Conservation (phyloP, 768 basidiomycete species). For the Favolaschia claudopus region DNA sequence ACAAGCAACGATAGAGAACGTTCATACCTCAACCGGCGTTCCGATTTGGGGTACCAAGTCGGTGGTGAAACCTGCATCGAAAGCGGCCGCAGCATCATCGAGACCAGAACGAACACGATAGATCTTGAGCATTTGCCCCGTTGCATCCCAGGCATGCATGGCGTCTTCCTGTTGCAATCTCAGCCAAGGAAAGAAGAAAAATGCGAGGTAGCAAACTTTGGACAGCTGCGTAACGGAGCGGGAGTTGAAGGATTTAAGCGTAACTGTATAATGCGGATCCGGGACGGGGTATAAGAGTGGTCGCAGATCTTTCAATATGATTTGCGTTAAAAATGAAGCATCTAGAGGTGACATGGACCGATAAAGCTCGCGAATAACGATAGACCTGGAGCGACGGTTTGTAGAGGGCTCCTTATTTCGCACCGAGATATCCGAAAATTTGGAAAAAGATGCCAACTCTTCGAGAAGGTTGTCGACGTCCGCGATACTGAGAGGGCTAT, state of each 20-base stretch:
- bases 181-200: not conserved
- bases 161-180: slow-evolving; percentile 51
- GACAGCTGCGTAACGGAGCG: slow-evolving; percentile 63
- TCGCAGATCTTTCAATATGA: slow-evolving; percentile 87
- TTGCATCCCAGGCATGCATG: slow-evolving; percentile 77
- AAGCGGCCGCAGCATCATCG: slow-evolving; percentile 59
- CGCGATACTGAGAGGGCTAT: slow-evolving; percentile 47
- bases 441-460: slow-evolving; percentile 74
- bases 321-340: slow-evolving; percentile 78
- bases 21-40: slow-evolving; percentile 64
- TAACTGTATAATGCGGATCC: slow-evolving; percentile 54
- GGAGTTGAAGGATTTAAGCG: slow-evolving; percentile 64
- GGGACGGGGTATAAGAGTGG: slow-evolving; percentile 79
- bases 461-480: slow-evolving; percentile 75
- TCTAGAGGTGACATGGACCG: slow-evolving; percentile 66
- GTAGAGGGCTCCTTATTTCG: slow-evolving; percentile 38
- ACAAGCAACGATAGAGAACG: not conserved
- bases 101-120: slow-evolving; percentile 66
- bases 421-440: slow-evolving; percentile 63
- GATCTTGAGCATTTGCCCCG: slow-evolving; percentile 56
- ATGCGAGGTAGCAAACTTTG: slow-evolving; percentile 29
- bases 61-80: slow-evolving; percentile 41
- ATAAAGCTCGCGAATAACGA: slow-evolving; percentile 65
- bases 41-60: slow-evolving; percentile 57
- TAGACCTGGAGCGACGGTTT: slow-evolving; percentile 38